These are phyloP conservation scores for Arthrocladium fulminans DNA, from an alignment of 2,329 filamentous ascomycete genomes.

Conservation along the genomic window DNA sequence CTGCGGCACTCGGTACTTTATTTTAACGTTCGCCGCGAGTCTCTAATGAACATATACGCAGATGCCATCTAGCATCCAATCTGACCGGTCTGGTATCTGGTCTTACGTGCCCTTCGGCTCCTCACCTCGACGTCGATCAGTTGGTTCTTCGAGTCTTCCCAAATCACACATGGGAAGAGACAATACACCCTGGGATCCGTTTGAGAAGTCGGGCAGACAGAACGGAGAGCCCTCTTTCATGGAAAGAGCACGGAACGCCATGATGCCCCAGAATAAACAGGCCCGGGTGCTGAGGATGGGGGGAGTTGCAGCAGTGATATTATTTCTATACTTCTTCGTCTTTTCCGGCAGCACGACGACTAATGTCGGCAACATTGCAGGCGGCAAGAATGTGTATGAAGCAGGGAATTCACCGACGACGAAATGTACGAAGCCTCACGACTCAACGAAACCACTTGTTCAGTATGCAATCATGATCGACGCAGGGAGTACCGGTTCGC, in stretches of 20 bases:
- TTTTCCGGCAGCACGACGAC: conserved; percentile 25
- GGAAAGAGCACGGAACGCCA: conserved; percentile 37
- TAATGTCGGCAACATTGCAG: conserved; percentile 13
- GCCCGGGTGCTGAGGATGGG: conserved; percentile 54
- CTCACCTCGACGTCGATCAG: conserved; percentile 43
- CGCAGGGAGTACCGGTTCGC: conserved; percentile 91
- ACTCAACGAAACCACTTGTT: conserved; percentile 82
- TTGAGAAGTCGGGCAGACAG: conserved; percentile 41
- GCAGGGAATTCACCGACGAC: conserved; percentile 28
- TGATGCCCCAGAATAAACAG: conserved; percentile 55
- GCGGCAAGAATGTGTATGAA: conserved; percentile 21
- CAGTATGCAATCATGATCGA: conserved; percentile 99
- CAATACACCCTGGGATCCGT: conserved; percentile 30
- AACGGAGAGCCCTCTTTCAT: conserved; percentile 26
- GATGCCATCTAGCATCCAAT: conserved; percentile 32
- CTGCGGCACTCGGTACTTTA: no score
- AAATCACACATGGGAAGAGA: conserved; percentile 25
- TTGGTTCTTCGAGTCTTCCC: conserved; percentile 36
- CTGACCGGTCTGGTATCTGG: conserved; percentile 42
- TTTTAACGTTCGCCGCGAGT: no score
- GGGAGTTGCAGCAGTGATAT: conserved; percentile 49
- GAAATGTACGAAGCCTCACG: conserved; percentile 73
- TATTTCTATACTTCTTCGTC: conserved; percentile 50
- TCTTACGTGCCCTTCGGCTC: conserved; percentile 43
- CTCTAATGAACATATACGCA: background rate